Percentiles rank a stretch among this genome's conserved stretches.
phyloP scores from a whole-genome alignment of 2,329 filamentous ascomycete species.

The Cladosporium colombiae region DNA sequence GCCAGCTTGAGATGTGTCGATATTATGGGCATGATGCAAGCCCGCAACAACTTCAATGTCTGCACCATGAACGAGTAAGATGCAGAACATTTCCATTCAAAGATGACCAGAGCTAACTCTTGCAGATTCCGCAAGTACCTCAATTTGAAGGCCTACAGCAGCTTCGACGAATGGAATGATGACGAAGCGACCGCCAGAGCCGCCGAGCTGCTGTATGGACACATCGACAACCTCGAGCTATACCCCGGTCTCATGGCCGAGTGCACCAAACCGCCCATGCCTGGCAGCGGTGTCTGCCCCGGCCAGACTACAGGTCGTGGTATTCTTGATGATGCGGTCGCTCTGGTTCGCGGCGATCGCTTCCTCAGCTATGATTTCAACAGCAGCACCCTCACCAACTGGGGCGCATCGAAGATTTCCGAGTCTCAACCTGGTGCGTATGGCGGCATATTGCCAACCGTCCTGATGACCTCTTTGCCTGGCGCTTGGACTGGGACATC shows the following conservation, averaged over 20 bases:
- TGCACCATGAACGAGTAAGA: slow-evolving; percentile 54
- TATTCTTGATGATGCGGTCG: slow-evolving; percentile 52
- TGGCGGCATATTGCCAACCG: slow-evolving; percentile 45
- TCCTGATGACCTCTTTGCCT: slow-evolving; percentile 51
- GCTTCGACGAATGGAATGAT: slow-evolving; percentile 39
- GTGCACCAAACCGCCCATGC: slow-evolving; percentile 54
- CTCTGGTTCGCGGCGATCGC: slow-evolving; percentile 49
- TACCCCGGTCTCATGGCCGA: slow-evolving; percentile 61
- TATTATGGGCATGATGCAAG: slow-evolving; percentile 51
- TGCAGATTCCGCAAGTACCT: slow-evolving; percentile 39
- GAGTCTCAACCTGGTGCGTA: slow-evolving; percentile 44
- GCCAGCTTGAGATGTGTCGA: slow-evolving; percentile 51
- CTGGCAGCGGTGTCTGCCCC: slow-evolving; percentile 49
- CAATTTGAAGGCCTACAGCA: slow-evolving; percentile 40
- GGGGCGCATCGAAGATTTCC: slow-evolving; percentile 51
- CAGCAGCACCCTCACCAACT: slow-evolving; percentile 51
- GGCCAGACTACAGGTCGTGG: slow-evolving; percentile 49
- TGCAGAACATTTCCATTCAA: neutral
- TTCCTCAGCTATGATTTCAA: slow-evolving; percentile 53
- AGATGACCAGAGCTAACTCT: neutral
- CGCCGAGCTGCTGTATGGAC: slow-evolving; percentile 51
- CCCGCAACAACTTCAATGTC: slow-evolving; percentile 38
- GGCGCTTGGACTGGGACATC: slow-evolving; percentile 52
- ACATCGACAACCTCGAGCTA: slow-evolving; percentile 57
- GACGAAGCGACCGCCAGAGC: slow-evolving; percentile 41